Evolutionary conservation across 352 stramenopile genomes (phyloP), one percentile per base, ranked within the genome.

Genomic region (Phytophthora vignae): DNA sequence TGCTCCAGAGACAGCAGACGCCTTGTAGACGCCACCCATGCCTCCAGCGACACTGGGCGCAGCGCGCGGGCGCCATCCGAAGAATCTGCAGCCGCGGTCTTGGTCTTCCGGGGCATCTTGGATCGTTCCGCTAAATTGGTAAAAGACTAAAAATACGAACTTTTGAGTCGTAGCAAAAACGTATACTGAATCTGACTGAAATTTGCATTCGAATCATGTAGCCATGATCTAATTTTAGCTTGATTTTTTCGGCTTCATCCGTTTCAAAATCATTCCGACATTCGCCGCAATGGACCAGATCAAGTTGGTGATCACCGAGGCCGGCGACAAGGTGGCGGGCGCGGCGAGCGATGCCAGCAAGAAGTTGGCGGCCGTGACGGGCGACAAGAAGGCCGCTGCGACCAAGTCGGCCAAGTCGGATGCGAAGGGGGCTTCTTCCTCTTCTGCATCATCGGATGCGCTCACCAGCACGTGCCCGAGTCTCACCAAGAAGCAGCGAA

Each of bases 401-500:
- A 53, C 60, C 8, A 70, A 67, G 40, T 2, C 60, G 29, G 22
- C 22, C 22, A 27, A 27, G 22, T 27, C 22, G 2, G 55, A 70
- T 3, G 29, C 53, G 10, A 9, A 25, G n/a, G 21, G 21, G 15
- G 36, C 36, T 42, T 42, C 36, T 1, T 59, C 73, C 3, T 64
- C 70, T n/a, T 11, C 60, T 40, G 17, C 67, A 6, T 40, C 67
- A 2, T 31, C 55, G 7, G 86, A 94, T 53, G 81, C 80, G 67
- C 72, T 92, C 48, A 74, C 77, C 29, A 78, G 74, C 56, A 82
- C 83, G 48, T 94, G 89, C 46, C 86, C 85, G 21, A 84, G 83
- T 70, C 83, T 96, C 38, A 86, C 79, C 40, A 85, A 79, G 69
- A 77, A 76, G 68, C 89, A 96, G 76, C 83, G 89, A 7, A 61